These are phyloP conservation scores for Dendrocalamus sinicus DNA, from an alignment of 176 grass and related monocot species.

Conservation along the genomic window DNA sequence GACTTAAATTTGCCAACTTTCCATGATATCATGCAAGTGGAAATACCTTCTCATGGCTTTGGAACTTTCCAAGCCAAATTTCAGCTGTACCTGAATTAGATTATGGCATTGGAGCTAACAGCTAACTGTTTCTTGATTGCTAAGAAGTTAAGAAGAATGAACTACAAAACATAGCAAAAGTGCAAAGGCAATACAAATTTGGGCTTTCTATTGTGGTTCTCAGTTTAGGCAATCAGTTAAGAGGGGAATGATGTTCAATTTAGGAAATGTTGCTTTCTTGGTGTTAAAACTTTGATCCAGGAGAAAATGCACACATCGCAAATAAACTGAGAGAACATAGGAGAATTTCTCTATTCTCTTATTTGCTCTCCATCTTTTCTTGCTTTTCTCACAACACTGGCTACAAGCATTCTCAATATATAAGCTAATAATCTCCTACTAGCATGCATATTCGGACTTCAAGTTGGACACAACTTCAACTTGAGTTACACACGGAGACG, in stretches of 20 bases:
- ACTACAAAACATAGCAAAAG: neutral
- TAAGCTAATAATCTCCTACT: no score
- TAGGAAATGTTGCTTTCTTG: slow-evolving; percentile 1
- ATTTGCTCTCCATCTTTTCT: no score
- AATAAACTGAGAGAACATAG: no score
- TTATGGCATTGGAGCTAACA: neutral
- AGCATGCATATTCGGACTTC: no score
- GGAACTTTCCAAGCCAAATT: neutral
- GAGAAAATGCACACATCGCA: no score
- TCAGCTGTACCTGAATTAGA: slow-evolving; percentile 1
- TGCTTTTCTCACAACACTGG: no score
- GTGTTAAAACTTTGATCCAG: no score
- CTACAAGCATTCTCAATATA: no score
- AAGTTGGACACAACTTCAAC: no score
- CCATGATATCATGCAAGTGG: slow-evolving; percentile 16
- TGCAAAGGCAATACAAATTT: neutral
- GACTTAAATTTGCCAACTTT: neutral
- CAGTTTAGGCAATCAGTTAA: neutral
- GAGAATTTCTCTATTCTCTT: no score
- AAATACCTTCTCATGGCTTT: slow-evolving; percentile 9
- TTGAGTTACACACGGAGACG: no score
- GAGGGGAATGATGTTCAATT: neutral
- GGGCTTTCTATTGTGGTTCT: neutral
- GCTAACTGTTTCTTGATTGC: neutral
- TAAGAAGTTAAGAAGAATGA: neutral